Conservation (phyloP, 2,329 filamentous ascomycete species). For the Cercospora sp. region DNA sequence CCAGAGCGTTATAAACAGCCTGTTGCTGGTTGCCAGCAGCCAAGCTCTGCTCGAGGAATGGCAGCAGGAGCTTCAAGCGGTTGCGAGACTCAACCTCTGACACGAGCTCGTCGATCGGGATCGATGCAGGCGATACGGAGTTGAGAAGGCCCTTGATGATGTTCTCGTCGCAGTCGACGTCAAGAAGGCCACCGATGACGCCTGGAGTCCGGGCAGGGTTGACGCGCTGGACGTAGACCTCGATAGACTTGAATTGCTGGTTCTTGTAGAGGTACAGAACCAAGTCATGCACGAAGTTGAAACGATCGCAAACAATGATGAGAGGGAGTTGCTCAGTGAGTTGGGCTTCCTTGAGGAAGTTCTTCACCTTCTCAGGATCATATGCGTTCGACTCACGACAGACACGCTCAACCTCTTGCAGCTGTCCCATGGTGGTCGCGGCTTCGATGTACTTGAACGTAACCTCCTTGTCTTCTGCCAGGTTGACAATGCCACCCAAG, state of each 20-base stretch:
- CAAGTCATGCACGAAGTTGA: constrained; percentile 96
- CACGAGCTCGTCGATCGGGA: constrained; percentile 93
- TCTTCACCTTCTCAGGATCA: constrained; percentile 95
- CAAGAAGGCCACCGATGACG: constrained; percentile 87
- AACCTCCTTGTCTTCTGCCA: constrained; percentile 92
- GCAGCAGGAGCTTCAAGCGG: constrained; percentile 88
- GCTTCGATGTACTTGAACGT: constrained; percentile 99
- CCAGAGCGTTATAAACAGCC: constrained; percentile 93
- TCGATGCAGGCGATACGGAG: constrained; percentile 79
- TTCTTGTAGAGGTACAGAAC: constrained; percentile 98
- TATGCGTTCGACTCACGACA: constrained; percentile 78
- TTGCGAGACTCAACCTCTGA: constrained; percentile 94
- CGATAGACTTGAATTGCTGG: constrained; percentile 98
- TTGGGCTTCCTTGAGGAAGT: constrained; percentile 96
- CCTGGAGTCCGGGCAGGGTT: constrained; percentile 89
- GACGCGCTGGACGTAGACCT: constrained; percentile 95
- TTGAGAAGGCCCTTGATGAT: constrained; percentile 91
- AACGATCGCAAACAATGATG: constrained; percentile 98
- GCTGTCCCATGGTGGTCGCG: constrained; percentile 87
- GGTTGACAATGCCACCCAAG: constrained; percentile 94
- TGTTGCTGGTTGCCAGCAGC: constrained; percentile 91
- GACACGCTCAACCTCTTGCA: constrained; percentile 95
- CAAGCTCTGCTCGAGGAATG: constrained; percentile 91
- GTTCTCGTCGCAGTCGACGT: constrained; percentile 94
- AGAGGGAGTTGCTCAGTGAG: constrained; percentile 89